Percentiles rank a stretch among this genome's conserved stretches.
phyloP scores from a whole-genome alignment of 176 grass and related monocot genomes.

The Oryza longistaminata region DNA sequence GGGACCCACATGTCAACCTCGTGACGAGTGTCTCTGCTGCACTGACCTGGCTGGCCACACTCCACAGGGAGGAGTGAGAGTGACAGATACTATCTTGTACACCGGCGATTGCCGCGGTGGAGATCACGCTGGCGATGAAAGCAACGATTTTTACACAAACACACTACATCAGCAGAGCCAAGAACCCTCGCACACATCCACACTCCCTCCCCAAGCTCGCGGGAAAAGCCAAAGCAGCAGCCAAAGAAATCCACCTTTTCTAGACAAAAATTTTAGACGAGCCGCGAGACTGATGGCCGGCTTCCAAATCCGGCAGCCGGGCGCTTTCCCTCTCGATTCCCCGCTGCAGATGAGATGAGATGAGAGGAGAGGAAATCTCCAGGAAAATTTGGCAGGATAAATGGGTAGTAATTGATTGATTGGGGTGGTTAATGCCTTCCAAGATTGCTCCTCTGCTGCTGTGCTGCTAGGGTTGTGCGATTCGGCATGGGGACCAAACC shows the following conservation, averaged over 20 bases:
- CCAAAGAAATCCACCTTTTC: conserved; percentile 7
- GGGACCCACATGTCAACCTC: neutral
- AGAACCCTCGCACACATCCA: neutral
- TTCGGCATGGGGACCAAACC: conserved; percentile 9
- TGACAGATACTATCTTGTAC: neutral
- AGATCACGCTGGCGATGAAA: conserved; percentile 12
- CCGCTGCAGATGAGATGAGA: neutral
- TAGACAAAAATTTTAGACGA: neutral
- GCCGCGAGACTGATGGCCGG: conserved; percentile 4
- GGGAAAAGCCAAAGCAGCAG: conserved; percentile 34
- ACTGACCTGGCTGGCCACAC: neutral
- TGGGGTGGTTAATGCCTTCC: conserved; percentile 20
- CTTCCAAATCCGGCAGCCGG: neutral
- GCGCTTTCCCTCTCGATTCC: neutral
- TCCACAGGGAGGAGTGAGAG: neutral
- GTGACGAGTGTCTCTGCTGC: neutral
- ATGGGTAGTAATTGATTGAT: neutral
- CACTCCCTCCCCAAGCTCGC: neutral
- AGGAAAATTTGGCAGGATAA: neutral
- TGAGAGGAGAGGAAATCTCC: neutral
- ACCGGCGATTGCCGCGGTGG: neutral
- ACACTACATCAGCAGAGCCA: conserved; percentile 8
- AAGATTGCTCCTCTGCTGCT: neutral
- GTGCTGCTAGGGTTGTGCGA: neutral
- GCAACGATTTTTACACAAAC: neutral